These are phyloP conservation scores for Pyricularia grisea DNA, from an alignment of 2,329 filamentous ascomycete genomes.

Conservation along the genomic window DNA sequence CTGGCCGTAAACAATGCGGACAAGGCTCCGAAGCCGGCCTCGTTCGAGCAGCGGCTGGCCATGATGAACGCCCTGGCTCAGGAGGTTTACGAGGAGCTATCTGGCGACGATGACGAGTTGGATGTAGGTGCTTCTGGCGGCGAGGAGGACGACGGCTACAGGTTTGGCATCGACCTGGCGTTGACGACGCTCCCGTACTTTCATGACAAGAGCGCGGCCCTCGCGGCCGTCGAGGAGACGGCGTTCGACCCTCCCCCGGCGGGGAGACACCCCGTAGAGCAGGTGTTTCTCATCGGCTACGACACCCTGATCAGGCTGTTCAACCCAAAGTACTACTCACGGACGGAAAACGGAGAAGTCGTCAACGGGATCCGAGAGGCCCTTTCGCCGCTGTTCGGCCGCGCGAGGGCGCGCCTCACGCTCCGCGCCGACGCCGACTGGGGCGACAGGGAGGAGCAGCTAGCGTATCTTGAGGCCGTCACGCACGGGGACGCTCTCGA, in stretches of 20 bases:
- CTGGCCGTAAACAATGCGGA: slow-evolving; percentile 58
- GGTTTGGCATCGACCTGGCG: slow-evolving; percentile 48
- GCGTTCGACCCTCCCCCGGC: slow-evolving; percentile 12
- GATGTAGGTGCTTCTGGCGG: not conserved
- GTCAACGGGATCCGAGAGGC: slow-evolving; percentile 38
- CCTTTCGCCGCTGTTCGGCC: slow-evolving; percentile 54
- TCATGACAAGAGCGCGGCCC: slow-evolving; percentile 56
- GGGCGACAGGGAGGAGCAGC: slow-evolving; percentile 46
- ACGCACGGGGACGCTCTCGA: slow-evolving; percentile 33
- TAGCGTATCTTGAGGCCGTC: slow-evolving; percentile 42
- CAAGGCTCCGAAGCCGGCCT: slow-evolving; percentile 56
- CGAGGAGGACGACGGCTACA: not conserved
- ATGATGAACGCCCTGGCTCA: slow-evolving; percentile 64
- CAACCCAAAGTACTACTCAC: slow-evolving; percentile 60
- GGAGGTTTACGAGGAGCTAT: slow-evolving; percentile 32
- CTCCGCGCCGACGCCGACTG: slow-evolving; percentile 52
- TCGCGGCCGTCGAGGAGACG: slow-evolving; percentile 29
- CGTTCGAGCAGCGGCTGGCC: slow-evolving; percentile 55
- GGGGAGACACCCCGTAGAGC: slow-evolving; percentile 24
- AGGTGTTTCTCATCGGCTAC: slow-evolving; percentile 65
- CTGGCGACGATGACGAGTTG: not conserved
- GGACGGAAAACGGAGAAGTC: not conserved
- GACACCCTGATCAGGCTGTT: slow-evolving; percentile 68
- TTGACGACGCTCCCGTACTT: slow-evolving; percentile 68
- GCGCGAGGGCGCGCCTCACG: slow-evolving; percentile 53